These are phyloP conservation scores for Monosporozyma solicola DNA, from an alignment of 805 yeast species.

Conservation along the genomic window DNA sequence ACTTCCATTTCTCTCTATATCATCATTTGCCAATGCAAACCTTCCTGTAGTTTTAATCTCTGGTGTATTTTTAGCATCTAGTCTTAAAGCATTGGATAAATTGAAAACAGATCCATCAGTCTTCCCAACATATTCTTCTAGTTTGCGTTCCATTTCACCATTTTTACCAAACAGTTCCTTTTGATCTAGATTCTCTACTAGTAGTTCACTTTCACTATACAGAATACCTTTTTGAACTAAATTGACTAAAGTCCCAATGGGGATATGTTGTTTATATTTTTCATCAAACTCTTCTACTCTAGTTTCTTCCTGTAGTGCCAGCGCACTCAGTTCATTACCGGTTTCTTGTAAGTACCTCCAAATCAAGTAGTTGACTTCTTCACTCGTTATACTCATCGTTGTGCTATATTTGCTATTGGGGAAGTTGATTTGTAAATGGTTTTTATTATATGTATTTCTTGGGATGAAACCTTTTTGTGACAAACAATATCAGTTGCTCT, in stretches of 20 bases:
- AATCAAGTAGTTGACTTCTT: constrained; percentile 78
- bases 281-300: constrained; percentile 49
- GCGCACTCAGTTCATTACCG: constrained; percentile 67
- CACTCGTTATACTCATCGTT: constrained; percentile 69
- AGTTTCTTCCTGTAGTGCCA: constrained; percentile 71
- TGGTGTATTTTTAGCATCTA: constrained; percentile 32
- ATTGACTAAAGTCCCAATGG: constrained; percentile 74
- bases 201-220: constrained; percentile 59
- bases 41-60: constrained; percentile 25
- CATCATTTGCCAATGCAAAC: constrained; percentile 25
- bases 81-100: constrained; percentile 45
- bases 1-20: not conserved
- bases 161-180: not conserved
- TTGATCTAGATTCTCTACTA: constrained; percentile 26
- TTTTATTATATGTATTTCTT: not conserved
- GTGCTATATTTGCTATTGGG: not conserved
- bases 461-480: not conserved
- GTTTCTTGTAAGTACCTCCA: constrained; percentile 91
- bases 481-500: not conserved
- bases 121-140: constrained; percentile 5
- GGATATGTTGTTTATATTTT: constrained; percentile 42
- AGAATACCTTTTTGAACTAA: constrained; percentile 81
- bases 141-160: not conserved
- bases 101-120: constrained; percentile 33
- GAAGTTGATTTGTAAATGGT: not conserved